Conservation (phyloP, 305 asterid genomes). For the Striga hermonthica region DNA sequence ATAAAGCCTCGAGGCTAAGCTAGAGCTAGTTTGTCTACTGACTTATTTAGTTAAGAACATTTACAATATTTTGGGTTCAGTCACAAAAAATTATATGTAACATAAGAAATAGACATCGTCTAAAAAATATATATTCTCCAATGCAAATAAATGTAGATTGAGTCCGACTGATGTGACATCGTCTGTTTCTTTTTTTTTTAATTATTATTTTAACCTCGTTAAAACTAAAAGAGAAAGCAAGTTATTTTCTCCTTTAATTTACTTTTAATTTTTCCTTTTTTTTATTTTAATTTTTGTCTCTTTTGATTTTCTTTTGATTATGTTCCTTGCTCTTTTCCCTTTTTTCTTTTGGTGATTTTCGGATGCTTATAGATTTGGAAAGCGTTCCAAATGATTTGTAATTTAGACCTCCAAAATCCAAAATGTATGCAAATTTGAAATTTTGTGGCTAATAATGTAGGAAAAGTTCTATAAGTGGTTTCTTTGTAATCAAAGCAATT, state of each 20-base stretch:
- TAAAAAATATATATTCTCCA: too few relatives aligned
- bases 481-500: too few relatives aligned
- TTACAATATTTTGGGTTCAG: too few relatives aligned
- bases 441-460: too few relatives aligned
- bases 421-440: not conserved
- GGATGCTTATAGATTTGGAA: conserved; percentile 15
- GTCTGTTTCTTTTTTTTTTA: conserved; percentile 28
- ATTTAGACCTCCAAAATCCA: conserved; percentile 2
- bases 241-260: conserved; percentile 35
- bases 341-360: not conserved
- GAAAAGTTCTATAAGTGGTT: too few relatives aligned
- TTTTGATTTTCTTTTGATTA: conserved; percentile 31
- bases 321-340: conserved; percentile 1
- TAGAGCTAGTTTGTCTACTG: too few relatives aligned
- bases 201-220: conserved; percentile 39
- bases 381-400: not conserved
- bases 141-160: too few relatives aligned
- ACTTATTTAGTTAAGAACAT: too few relatives aligned
- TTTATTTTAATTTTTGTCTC: conserved; percentile 30
- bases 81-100: too few relatives aligned
- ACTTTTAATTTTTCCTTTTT: conserved; percentile 32
- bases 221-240: conserved; percentile 43
- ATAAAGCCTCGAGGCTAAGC: too few relatives aligned
- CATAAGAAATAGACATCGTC: too few relatives aligned
- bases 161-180: too few relatives aligned